These are phyloP conservation scores for Fusarium solani-melongenae DNA, from an alignment of 2,329 filamentous ascomycete species.

Conservation along the genomic window DNA sequence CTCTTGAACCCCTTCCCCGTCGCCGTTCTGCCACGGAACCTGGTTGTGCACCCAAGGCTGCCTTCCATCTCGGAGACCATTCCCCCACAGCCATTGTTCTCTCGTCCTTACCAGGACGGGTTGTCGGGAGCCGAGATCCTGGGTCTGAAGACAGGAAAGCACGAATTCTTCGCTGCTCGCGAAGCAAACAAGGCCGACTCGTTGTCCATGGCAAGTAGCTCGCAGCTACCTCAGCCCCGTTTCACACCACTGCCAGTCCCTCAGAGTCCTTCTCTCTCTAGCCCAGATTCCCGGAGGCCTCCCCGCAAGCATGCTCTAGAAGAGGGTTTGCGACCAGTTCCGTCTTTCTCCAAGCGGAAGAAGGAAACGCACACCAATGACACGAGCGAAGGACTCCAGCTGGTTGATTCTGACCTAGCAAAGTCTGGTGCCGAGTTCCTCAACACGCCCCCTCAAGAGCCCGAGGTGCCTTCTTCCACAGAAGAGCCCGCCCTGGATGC, in stretches of 20 bases:
- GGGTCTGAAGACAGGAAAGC: constrained; percentile 51
- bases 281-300: neutral
- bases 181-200: constrained; percentile 48
- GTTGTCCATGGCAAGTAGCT: neutral
- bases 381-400: neutral
- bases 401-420: constrained; percentile 35
- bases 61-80: constrained; percentile 35
- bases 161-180: constrained; percentile 54
- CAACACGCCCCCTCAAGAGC: constrained; percentile 31
- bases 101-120: neutral
- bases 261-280: neutral
- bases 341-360: neutral
- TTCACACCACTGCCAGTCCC: neutral
- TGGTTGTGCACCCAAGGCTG: constrained; percentile 12
- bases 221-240: neutral
- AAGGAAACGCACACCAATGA: neutral
- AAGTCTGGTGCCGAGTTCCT: constrained; percentile 49
- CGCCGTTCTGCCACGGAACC: constrained; percentile 6
- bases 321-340: neutral
- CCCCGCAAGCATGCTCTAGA: neutral
- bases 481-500: constrained; percentile 37
- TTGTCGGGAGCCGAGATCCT: constrained; percentile 43
- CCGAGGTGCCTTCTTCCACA: neutral
- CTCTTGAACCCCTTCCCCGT: constrained; percentile 10
- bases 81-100: neutral